Evolutionary conservation across 805 yeast genomes (phyloP), one percentile per base, ranked within the genome.

Genomic region (Wickerhamiella kurtzmanii): DNA sequence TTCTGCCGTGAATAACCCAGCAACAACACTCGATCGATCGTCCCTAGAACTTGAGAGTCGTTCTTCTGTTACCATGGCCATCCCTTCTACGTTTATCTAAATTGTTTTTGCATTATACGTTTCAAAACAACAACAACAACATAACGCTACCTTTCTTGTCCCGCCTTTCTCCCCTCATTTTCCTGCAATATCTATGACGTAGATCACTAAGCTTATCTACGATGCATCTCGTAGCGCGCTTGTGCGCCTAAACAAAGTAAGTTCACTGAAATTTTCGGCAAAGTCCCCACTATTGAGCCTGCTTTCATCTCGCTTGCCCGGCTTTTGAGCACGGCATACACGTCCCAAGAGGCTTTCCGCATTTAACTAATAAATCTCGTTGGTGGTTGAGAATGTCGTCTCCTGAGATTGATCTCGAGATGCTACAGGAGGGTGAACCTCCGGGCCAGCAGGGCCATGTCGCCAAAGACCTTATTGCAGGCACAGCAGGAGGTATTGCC

Each of bases 401-500:
- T 28, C 42, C 44, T 22, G 50, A 47, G 25, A 18, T 38, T 28
- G 50, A 47, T 38, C 45, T 46, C 41, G 60, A 58, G 36, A 51
- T 54, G 18, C 41, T 38, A 5, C 41, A 38, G 21, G 55, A 49
- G 18, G 49, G 54, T 28, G 57, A 53, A 43, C 44, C 19, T 16
- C 42, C 48, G 11, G 48, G 25, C 16, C 18, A 18, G 36, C 32
- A 45, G 43, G 48, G 52, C 21, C 60, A 76, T 39, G 85, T 85
- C 9, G 53, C 72, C 28, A 86, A 86, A 57, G 96, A 88, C 62
- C 73, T 87, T 43, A 65, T 83, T 46, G 94, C 94, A 3, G 98
- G 98, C 18, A 89, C 96, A 16, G 73, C 81, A 55, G 97, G 97
- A 48, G 98, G 98, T 46, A 77, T 92, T 22, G 89, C 96, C 4